Evolutionary conservation across 1,284 basidiomycete genomes (phyloP).

Genomic region (Rhizoctonia solani): DNA sequence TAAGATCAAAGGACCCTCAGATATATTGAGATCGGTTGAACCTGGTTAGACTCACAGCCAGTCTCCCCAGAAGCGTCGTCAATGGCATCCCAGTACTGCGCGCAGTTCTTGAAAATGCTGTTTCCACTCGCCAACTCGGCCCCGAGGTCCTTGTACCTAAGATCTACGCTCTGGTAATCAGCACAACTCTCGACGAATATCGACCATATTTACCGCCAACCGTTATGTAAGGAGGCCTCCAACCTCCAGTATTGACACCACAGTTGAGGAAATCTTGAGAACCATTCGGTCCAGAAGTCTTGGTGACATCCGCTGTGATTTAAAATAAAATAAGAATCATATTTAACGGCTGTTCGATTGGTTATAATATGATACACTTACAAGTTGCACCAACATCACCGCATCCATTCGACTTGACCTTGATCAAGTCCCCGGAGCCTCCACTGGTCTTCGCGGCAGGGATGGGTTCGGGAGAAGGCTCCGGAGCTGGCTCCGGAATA

Average conservation of each 20-base stretch:
- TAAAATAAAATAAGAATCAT: constrained; percentile 1
- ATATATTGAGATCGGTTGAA: background rate
- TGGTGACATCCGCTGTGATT: constrained; percentile 53
- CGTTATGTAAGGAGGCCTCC: constrained; percentile 64
- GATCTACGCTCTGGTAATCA: constrained; percentile 28
- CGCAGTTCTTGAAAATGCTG: constrained; percentile 68
- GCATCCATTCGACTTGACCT: constrained; percentile 45
- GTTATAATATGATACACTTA: too few relatives aligned
- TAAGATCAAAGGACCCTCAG: constrained; percentile 41
- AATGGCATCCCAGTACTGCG: constrained; percentile 59
- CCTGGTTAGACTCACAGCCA: constrained; percentile 48
- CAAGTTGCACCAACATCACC: constrained; percentile 54
- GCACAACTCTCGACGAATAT: background rate
- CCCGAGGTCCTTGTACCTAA: constrained; percentile 59
- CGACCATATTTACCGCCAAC: constrained; percentile 44
- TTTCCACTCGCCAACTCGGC: constrained; percentile 53
- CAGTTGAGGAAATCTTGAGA: constrained; percentile 78
- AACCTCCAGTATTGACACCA: constrained; percentile 58
- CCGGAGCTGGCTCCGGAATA: too few relatives aligned
- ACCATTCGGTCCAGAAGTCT: constrained; percentile 70
- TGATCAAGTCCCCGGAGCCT: constrained; percentile 3
- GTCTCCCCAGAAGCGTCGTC: constrained; percentile 61
- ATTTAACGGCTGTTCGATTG: background rate
- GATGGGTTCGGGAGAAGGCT: background rate
- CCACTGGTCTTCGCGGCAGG: background rate